Base-by-base conservation (phyloP, 1,139 yeast genomes). In the Nakaseomyces sp. region DNA sequence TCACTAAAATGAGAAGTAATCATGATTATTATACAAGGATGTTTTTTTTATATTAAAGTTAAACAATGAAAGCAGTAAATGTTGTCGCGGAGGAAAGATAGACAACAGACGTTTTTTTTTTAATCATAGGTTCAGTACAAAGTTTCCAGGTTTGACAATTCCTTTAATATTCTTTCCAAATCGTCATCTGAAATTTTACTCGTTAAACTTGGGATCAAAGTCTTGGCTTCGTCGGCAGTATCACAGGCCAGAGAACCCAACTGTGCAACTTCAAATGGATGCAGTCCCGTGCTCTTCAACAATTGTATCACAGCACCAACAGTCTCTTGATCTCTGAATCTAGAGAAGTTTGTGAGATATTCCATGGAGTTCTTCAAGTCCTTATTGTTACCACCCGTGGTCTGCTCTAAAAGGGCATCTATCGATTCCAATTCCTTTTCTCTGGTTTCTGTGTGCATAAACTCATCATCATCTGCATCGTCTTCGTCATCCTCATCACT, bases 161-260 rank as follows among this genome's bases (percentile, higher is more conserved):
- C 96, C 56, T 89, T 93, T 55, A 91, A 72, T 48, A 89, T 74
- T 43, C 86, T 80, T 64, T 88, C 95, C 48, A 91, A 70, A 59
- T 89, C 96, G 41, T 84, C 85, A 54, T 88, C 95, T 5, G 86
- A 76, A 41, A 86, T 88, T 64, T 89, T 89, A 51, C 72, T 75
- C 16, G 77, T 73, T 58, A 91, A 72, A 65, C 95, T 83, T 40
- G 99, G 96, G 50, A 91, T 82, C 58, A 91, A 72, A 22, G 96
- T 86, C 66, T 88, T 86, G 26, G 97, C 97, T 69, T 91, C 99
- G 60, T 91, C 98, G 5, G 95, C 89, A 54, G 91, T 97, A 61
- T 91, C 98, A 66, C 96, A 89, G 36, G 93, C 87, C 51, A 91
- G 71, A 2, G 95, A 86, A 0, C 97, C 96, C 50, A 91, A 71